Conservation (phyloP, 1,284 basidiomycete genomes). For the Schizophyllum commune region DNA sequence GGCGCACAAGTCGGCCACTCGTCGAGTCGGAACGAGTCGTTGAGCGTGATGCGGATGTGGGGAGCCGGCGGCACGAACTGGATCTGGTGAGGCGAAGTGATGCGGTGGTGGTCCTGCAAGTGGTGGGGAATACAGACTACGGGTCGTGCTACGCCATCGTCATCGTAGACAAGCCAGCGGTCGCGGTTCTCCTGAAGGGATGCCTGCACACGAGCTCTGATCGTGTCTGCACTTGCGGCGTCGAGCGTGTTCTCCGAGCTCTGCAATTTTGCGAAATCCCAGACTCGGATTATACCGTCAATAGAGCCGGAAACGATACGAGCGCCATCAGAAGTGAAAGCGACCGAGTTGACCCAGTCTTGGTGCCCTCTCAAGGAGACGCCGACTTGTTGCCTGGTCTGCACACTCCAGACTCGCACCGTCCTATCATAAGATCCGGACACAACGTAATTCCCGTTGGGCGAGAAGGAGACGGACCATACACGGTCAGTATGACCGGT, state of each 20-base stretch:
- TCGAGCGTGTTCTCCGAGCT: too few relatives aligned
- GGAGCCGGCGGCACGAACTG: too few relatives aligned
- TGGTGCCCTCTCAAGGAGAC: background rate
- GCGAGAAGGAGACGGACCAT: background rate
- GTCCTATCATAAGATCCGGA: conserved; percentile 1
- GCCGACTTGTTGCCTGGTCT: background rate
- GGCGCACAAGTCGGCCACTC: too few relatives aligned
- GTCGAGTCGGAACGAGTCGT: too few relatives aligned
- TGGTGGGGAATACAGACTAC: too few relatives aligned
- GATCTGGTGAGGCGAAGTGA: too few relatives aligned
- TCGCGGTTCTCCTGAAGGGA: too few relatives aligned
- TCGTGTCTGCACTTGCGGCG: too few relatives aligned
- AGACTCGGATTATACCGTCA: conserved; percentile 1
- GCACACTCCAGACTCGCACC: background rate
- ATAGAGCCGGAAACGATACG: background rate
- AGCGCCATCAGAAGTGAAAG: background rate
- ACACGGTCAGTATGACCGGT: background rate
- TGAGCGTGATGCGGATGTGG: too few relatives aligned
- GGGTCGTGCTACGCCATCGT: background rate
- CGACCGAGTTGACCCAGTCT: background rate
- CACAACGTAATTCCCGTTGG: conserved; percentile 1
- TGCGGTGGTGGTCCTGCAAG: too few relatives aligned
- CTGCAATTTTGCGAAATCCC: background rate
- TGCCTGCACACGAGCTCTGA: too few relatives aligned
- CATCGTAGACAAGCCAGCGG: too few relatives aligned